phyloP scores from a whole-genome alignment of 2,329 filamentous ascomycete genomes.

The Clonostachys rhizophaga region DNA sequence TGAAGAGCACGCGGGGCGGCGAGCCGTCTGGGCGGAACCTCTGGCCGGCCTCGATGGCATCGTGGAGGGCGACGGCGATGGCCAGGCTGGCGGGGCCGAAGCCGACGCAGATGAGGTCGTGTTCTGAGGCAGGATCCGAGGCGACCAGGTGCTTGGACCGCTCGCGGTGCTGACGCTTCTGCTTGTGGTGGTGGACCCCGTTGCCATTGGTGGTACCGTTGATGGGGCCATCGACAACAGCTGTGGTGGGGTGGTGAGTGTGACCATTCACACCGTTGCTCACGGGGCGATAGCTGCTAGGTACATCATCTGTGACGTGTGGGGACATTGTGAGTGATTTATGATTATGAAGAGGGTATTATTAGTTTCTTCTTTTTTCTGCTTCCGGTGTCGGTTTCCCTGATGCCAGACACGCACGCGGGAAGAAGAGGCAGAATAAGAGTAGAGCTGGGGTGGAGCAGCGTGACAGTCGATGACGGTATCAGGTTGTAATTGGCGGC shows the following conservation, averaged over 20 bases:
- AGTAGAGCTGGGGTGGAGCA: background rate
- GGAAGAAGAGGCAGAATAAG: no score
- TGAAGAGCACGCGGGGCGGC: conserved; percentile 72
- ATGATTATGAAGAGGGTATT: background rate
- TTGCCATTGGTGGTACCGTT: conserved; percentile 7
- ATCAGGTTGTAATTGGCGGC: background rate
- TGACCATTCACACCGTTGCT: background rate
- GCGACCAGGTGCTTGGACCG: conserved; percentile 32
- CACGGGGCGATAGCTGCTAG: background rate
- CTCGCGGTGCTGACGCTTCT: conserved; percentile 11
- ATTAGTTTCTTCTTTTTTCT: background rate
- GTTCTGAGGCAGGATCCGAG: conserved; percentile 57
- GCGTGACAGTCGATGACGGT: background rate
- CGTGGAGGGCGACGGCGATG: conserved; percentile 84
- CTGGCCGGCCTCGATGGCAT: conserved; percentile 56
- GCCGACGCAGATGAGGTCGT: conserved; percentile 85
- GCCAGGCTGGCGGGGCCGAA: conserved; percentile 90
- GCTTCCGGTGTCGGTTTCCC: no score
- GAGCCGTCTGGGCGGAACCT: conserved; percentile 31
- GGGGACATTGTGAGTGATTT: conserved; percentile 8
- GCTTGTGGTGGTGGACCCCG: conserved; percentile 3
- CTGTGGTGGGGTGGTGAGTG: background rate
- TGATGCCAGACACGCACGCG: no score
- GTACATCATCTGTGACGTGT: conserved; percentile 5
- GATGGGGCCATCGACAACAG: conserved; percentile 3